Base-by-base conservation (phyloP, 179 eudicot genomes). In the Spinacia oleracea region DNA sequence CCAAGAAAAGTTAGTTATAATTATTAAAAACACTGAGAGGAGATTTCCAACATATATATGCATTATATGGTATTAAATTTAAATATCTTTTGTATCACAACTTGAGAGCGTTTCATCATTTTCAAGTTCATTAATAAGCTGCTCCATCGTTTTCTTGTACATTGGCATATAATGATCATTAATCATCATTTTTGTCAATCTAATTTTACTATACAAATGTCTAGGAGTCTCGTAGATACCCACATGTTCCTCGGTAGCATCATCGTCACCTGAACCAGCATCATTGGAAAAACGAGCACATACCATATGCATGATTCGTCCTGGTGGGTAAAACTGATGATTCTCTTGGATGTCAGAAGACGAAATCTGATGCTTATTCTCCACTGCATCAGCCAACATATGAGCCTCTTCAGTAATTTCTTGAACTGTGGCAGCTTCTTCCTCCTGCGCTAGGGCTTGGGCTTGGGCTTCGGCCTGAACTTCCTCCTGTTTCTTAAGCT, bases 151-250 rank as follows among this genome's bases (percentile, higher is more conserved):
- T 83, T 86, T 92, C 89, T 90, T 96, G 75, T 96, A 93, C 96
- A 91, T 92, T 3, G 99, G 98, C 98, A 93, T 96, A 79, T 90
- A 93, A 83, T 93, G 97, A 85, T 93, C 98, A 55, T 91, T 93
- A 50, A 96, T 88, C 99, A 96, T 93, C 0, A 93, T 93, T 85
- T 83, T 91, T 16, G 98, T 90, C 77, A 96, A 81, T 25, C 98
- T 87, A 56, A 96, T 89, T 84, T 96, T 96, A 84, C 90, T 89
- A 73, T 96, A 93, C 86, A 92, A 81, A 63, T 93, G 87, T 80
- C 99, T 85, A 1, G 91, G 92, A 0, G 97, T 90, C 86, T 85
- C 90, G 48, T 91, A 96, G 31, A 93, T 86, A 38, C 94, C 92
- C 58, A 89, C 87, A 55, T 50, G 82, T 68, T 88, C 96, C 53